These are phyloP conservation scores for Polyplosphaeria fusca DNA, from an alignment of 495 filamentous ascomycete species.

Conservation along the genomic window DNA sequence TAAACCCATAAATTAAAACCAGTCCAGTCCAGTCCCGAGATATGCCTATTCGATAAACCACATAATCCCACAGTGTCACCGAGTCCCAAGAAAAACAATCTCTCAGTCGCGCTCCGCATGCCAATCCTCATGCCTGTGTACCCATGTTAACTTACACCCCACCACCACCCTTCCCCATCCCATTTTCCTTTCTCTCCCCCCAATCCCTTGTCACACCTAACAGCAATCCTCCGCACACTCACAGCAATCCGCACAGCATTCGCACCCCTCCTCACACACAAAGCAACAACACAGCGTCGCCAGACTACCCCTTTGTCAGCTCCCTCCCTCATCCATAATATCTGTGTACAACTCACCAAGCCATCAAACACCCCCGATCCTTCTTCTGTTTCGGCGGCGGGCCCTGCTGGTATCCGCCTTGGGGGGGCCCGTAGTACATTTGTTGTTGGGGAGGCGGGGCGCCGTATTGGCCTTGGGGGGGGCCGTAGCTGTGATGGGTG, in stretches of 20 bases:
- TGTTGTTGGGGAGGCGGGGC: constrained; percentile 16
- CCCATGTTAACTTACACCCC: neutral
- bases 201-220: constrained; percentile 4
- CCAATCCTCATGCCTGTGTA: too few relatives aligned
- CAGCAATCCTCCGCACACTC: constrained; percentile 39
- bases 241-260: constrained; percentile 62
- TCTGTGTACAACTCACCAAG: constrained; percentile 48
- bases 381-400: constrained; percentile 52
- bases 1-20: too few relatives aligned
- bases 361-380: constrained; percentile 59
- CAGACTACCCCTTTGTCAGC: constrained; percentile 43
- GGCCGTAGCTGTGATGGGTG: neutral
- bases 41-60: too few relatives aligned
- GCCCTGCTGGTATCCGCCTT: constrained; percentile 54
- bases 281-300: constrained; percentile 74
- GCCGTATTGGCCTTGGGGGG: constrained; percentile 5
- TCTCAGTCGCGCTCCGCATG: too few relatives aligned
- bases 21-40: too few relatives aligned
- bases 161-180: too few relatives aligned
- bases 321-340: neutral
- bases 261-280: constrained; percentile 73
- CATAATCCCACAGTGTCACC: too few relatives aligned
- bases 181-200: neutral
- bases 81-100: too few relatives aligned
- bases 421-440: constrained; percentile 32